Base-by-base conservation (phyloP, 2,329 filamentous ascomycete genomes). In the Fusarium setosum region DNA sequence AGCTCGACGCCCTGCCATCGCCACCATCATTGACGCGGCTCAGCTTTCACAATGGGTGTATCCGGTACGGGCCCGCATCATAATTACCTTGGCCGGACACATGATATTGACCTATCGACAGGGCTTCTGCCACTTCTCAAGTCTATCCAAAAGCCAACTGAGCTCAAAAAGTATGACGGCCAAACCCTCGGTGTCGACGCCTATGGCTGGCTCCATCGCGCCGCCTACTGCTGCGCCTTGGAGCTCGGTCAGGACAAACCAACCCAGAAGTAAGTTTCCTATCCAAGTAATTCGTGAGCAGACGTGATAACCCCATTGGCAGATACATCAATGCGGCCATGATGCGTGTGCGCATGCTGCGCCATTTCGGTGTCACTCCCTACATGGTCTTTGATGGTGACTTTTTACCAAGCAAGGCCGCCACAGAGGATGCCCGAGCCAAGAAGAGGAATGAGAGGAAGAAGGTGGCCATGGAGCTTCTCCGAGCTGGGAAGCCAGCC, bases 311-410 rank as follows among this genome's bases (percentile, higher is more conserved):
- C 17, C 3, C 11, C 2, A 13, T 23, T 21, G 17, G 6, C 29
- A 96, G 92, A 80, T 96, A 94, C 82, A 88, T 99, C 74, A 92
- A 96, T 74, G 97, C 94, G 72, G 92, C 91, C 52, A 90, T 99
- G 86, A 88, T 92, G 74, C 92, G 94, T 61, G 94, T 99, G 50
- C 90, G 91, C 61, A 98, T 99, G 96, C 88, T 97, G 58, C 87
- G 93, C 63, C 92, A 97, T 79, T 97, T 96, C 75, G 95, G 94
- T 21, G 88, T 98, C 37, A 97, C 86, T n/a, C 96, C 96, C 0
- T 99, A 96, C 76, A 81, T 99, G 55, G 92, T 99, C 32, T 99
- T 99, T 76, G 96, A 99, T 79, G 96, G 96, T 64, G 96, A 97
- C 75, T 94, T 92, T 75, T 85, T 99, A 21, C 96, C 96, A 29